Percentiles rank a stretch among this genome's conserved stretches.
These are phyloP conservation scores for Kluyveromyces sp. DNA, from an alignment of 1,139 yeast genomes.

Conservation along the genomic window DNA sequence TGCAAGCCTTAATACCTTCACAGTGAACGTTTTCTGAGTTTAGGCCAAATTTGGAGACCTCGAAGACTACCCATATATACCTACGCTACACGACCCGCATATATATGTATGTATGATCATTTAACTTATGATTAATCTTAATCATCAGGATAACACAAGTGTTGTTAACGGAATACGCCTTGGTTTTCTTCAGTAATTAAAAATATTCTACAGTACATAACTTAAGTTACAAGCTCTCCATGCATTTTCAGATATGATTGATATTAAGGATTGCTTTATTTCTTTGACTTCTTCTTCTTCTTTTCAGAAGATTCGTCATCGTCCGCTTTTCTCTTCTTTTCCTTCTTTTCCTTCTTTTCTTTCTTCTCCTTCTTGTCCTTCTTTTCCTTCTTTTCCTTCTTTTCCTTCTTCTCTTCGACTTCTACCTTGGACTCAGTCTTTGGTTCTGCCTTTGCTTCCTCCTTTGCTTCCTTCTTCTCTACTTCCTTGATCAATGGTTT, in stretches of 20 bases:
- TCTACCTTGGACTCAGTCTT: constrained; percentile 21
- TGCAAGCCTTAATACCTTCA: too few species aligned
- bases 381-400: constrained; percentile 48
- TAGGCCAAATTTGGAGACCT: too few species aligned
- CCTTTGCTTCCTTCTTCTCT: constrained; percentile 33
- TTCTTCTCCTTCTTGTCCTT: constrained; percentile 58
- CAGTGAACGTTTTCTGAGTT: too few species aligned
- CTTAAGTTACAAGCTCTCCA: constrained; percentile 4
- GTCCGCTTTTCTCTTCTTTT: constrained; percentile 57
- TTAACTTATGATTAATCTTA: too few species aligned
- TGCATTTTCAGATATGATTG: neutral
- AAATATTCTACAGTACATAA: constrained; percentile 7
- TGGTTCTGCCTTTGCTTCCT: constrained; percentile 31
- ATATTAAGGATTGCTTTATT: constrained; percentile 18
- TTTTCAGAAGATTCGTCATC: constrained; percentile 50
- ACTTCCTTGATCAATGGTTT: constrained; percentile 32
- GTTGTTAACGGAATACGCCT: neutral
- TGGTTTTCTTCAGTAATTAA: constrained; percentile 1
- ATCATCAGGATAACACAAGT: neutral
- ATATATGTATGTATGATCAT: too few species aligned
- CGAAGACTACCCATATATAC: too few species aligned
- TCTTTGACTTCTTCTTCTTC: constrained; percentile 49
- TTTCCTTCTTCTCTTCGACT: constrained; percentile 43
- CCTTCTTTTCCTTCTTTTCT: constrained; percentile 54
- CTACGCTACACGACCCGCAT: too few species aligned